Conservation (phyloP, 2,329 filamentous ascomycete genomes). For the Mycosphaerella arachidis region DNA sequence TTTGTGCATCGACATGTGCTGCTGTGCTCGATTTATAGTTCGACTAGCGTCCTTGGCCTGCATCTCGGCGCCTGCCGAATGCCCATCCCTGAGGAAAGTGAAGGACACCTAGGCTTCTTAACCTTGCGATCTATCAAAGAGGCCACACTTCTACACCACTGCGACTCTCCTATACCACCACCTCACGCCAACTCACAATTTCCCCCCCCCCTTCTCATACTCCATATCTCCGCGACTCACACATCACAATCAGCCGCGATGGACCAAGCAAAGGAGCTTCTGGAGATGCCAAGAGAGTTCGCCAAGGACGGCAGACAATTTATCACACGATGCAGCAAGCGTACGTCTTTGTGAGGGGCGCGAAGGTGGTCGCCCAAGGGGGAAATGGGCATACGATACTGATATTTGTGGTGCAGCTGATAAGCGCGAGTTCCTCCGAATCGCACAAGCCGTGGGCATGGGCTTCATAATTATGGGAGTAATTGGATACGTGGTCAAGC, state of each 20-base stretch:
- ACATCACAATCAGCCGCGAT: conserved; percentile 14
- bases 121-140: background rate
- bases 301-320: conserved; percentile 49
- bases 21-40: background rate
- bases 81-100: background rate
- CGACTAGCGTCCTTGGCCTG: background rate
- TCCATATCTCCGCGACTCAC: background rate
- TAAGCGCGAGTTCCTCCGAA: conserved; percentile 56
- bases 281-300: conserved; percentile 65
- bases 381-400: background rate
- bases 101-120: background rate
- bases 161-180: background rate
- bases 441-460: conserved; percentile 62
- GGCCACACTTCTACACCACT: background rate
- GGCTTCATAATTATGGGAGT: conserved; percentile 68
- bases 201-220: background rate
- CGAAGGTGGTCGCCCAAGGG: background rate
- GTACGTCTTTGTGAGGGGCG: conserved; percentile 24
- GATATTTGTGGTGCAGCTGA: conserved; percentile 41
- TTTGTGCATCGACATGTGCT: too few species aligned
- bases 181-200: background rate
- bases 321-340: conserved; percentile 49
- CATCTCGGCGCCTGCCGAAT: background rate
- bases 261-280: conserved; percentile 65
- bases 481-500: conserved; percentile 66